A percentile compares a stretch with the other conserved stretches of the same genome.
Conservation (phyloP, 2,329 filamentous ascomycete genomes). For the Calonectria pseudoreteaudii region DNA sequence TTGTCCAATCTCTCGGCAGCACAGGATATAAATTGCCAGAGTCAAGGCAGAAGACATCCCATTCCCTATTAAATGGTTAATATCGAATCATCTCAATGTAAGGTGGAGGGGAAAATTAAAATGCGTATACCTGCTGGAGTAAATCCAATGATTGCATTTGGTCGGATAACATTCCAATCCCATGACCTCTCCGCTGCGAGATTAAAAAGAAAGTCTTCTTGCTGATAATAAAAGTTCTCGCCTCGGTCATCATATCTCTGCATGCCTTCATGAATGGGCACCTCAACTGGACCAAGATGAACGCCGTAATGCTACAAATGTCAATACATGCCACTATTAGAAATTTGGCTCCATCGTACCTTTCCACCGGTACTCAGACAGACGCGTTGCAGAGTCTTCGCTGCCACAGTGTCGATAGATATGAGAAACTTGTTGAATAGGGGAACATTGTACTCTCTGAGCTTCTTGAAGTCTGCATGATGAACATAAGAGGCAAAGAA, state of each 20-base stretch:
- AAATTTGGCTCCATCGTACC: neutral
- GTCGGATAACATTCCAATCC: slow-evolving; percentile 33
- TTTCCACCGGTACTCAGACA: slow-evolving; percentile 34
- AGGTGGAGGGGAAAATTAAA: no score
- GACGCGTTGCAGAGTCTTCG: slow-evolving; percentile 25
- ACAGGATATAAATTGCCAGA: slow-evolving; percentile 30
- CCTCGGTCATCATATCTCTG: slow-evolving; percentile 29
- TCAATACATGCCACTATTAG: neutral
- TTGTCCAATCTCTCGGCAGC: slow-evolving; percentile 26
- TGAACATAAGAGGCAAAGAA: slow-evolving; percentile 35
- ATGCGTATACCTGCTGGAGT: slow-evolving; percentile 25
- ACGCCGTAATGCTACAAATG: slow-evolving; percentile 27
- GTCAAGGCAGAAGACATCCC: slow-evolving; percentile 34
- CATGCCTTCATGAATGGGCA: slow-evolving; percentile 32
- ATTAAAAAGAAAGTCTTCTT: slow-evolving; percentile 32
- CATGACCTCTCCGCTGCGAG: slow-evolving; percentile 27
- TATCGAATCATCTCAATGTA: no score
- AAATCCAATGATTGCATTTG: slow-evolving; percentile 32
- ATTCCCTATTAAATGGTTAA: slow-evolving; percentile 12
- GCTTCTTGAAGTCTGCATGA: slow-evolving; percentile 30
- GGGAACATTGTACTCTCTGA: slow-evolving; percentile 30
- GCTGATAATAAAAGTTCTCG: slow-evolving; percentile 33
- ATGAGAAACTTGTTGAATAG: slow-evolving; percentile 31
- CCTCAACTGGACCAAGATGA: slow-evolving; percentile 31
- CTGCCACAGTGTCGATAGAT: slow-evolving; percentile 30